Percentiles rank a stretch among this genome's conserved stretches.
These are phyloP conservation scores for Pluteus cervinus DNA, from an alignment of 768 basidiomycete genomes.

Conservation along the genomic window DNA sequence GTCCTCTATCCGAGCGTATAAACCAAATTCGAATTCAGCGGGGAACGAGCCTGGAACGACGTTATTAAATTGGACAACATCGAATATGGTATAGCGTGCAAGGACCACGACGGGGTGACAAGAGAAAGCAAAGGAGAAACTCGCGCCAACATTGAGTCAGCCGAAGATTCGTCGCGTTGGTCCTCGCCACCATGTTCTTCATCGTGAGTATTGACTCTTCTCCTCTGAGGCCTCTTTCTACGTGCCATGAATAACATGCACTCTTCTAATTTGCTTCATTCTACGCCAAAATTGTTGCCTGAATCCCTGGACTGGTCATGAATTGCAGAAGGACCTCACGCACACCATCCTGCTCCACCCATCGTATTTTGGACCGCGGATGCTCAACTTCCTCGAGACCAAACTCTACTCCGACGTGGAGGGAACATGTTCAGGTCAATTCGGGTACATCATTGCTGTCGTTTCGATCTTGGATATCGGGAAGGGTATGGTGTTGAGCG, in stretches of 20 bases:
- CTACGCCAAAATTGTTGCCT: background rate
- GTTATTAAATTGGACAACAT: too few relatives aligned
- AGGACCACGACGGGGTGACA: too few relatives aligned
- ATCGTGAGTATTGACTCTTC: conserved; percentile 52
- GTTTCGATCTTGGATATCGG: conserved; percentile 88
- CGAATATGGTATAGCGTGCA: too few relatives aligned
- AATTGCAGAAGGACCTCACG: conserved; percentile 84
- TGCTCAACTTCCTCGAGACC: conserved; percentile 87
- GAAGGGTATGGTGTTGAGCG: conserved; percentile 86
- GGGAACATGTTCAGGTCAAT: conserved; percentile 93
- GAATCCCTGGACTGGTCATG: conserved; percentile 7
- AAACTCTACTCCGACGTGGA: conserved; percentile 96
- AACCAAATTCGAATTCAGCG: too few relatives aligned
- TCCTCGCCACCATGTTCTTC: conserved; percentile 77
- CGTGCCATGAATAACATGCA: conserved; percentile 1
- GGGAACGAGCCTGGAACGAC: too few relatives aligned
- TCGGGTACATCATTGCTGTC: conserved; percentile 92
- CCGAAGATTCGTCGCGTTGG: too few relatives aligned
- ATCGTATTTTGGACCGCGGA: conserved; percentile 95
- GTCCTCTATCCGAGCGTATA: too few relatives aligned
- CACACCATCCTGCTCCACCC: conserved; percentile 97
- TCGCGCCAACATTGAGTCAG: too few relatives aligned
- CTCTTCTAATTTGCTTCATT: conserved; percentile 2
- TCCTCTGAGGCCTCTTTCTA: background rate
- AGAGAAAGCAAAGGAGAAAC: too few relatives aligned